Evolutionary conservation across 1,284 basidiomycete species (phyloP), one percentile per base, ranked within the genome.

Genomic region (Moniliella sp.): DNA sequence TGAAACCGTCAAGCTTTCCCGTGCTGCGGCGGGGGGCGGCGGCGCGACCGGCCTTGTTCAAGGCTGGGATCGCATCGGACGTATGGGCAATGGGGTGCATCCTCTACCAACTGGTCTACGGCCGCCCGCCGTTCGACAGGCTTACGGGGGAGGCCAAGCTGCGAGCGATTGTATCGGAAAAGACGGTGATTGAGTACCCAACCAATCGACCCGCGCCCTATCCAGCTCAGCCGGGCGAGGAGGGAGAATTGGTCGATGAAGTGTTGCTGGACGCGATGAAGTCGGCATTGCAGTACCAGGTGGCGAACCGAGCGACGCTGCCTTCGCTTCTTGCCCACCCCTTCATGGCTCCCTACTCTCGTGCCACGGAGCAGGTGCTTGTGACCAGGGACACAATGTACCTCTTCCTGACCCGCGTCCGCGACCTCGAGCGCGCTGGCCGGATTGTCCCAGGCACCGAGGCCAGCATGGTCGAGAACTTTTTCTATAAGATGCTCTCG

Each of bases 81-180:
- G 70, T 91, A n/a, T 99, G 91, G 91, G 81, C 86, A 11, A 66
- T 94, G 11, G 91, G 86, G 1, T 94, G 88, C 62, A 81, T 94
- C 34, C 64, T 99, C 19, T 94, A 78, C 64, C 88, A 94, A 61
- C 86, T 94, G 75, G 77, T 94, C 21, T 78, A 83, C 37, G 84
- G 84, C 25, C 72, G 71, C 35, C 83, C 84, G 37, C 80, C 86
- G 2, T 99, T 97, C 63, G 73, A 77, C 39, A 76, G 76, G 18
- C 67, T 83, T 9, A 75, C n/a, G 1, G 78, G 86, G 35, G 82
- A 84, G 43, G 77, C 78, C 46, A 86, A 84, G 64, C 76, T 86
- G 72, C 75, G 75, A 44, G 76, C 75, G 4, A 88, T 88, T 40
- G 76, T 79, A 3, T 76, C 83, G 60, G 64, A 67, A 4, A 62